These are phyloP conservation scores for Russula emetica DNA, from an alignment of 768 basidiomycete genomes.

Conservation along the genomic window DNA sequence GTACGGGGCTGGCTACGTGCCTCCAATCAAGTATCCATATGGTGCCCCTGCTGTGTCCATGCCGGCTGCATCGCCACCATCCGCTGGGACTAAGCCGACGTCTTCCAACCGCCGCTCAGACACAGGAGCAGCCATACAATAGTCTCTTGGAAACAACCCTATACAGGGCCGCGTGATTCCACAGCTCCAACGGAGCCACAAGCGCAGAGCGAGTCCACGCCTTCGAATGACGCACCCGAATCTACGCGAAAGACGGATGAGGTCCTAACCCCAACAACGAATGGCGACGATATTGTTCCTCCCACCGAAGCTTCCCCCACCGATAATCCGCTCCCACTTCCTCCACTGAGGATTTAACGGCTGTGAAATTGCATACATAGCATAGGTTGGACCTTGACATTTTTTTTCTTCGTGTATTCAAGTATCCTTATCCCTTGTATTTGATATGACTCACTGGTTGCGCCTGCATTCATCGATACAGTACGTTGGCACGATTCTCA, in stretches of 20 bases:
- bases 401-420: neutral
- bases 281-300: neutral
- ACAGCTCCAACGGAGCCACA: neutral
- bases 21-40: conserved; percentile 22
- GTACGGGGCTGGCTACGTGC: conserved; percentile 20
- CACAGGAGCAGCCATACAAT: conserved; percentile 7
- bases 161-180: conserved; percentile 15
- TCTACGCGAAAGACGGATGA: neutral
- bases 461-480: neutral
- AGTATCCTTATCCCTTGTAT: conserved; percentile 25
- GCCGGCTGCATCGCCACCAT: neutral
- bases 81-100: neutral
- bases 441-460: conserved; percentile 9
- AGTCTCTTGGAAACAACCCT: conserved; percentile 23
- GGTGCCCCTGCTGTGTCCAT: conserved; percentile 12
- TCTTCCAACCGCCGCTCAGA: neutral
- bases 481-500: neutral
- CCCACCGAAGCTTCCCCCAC: neutral
- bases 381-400: neutral
- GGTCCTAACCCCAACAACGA: neutral
- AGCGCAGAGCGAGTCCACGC: neutral
- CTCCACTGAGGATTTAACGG: neutral
- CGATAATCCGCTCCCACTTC: neutral
- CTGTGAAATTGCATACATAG: conserved; percentile 2
- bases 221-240: neutral